These are phyloP conservation scores for Trypethelium eluteriae DNA, from an alignment of 495 filamentous ascomycete species.

Conservation along the genomic window DNA sequence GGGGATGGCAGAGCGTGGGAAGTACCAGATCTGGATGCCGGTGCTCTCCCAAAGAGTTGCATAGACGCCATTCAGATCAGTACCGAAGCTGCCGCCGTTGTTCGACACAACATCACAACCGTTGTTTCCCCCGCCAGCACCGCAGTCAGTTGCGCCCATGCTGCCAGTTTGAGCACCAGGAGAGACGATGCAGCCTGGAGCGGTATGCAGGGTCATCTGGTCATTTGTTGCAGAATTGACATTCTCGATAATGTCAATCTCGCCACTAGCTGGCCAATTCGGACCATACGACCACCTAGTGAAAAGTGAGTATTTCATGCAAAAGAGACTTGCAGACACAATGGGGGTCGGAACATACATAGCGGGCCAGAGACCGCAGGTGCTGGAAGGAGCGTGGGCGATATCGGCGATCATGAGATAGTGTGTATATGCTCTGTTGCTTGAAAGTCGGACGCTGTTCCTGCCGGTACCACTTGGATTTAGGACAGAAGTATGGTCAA, in stretches of 20 bases:
- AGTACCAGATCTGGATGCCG: constrained; percentile 71
- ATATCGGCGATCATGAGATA: constrained; percentile 36
- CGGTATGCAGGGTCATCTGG: constrained; percentile 69
- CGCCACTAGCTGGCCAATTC: constrained; percentile 58
- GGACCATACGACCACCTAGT: constrained; percentile 39
- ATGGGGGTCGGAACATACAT: constrained; percentile 37
- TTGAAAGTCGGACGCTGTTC: constrained; percentile 30
- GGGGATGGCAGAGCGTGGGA: constrained; percentile 55
- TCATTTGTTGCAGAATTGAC: constrained; percentile 62
- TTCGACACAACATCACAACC: constrained; percentile 40
- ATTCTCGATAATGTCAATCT: constrained; percentile 75
- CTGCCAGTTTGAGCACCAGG: constrained; percentile 41
- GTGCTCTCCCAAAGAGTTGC: constrained; percentile 66
- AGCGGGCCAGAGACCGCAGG: constrained; percentile 34
- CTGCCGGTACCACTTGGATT: constrained; percentile 27
- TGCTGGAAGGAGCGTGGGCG: constrained; percentile 33
- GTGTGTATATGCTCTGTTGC: constrained; percentile 29
- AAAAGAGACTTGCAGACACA: constrained; percentile 40
- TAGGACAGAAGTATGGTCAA: constrained; percentile 28
- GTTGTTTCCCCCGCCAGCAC: constrained; percentile 41
- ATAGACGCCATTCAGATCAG: constrained; percentile 76
- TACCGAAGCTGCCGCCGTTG: constrained; percentile 48
- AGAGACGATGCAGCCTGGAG: constrained; percentile 50
- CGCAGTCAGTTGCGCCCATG: constrained; percentile 49
- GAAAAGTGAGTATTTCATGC: constrained; percentile 7